These are phyloP conservation scores for Dentipellis fragilis DNA, from an alignment of 768 basidiomycete species.

Conservation along the genomic window DNA sequence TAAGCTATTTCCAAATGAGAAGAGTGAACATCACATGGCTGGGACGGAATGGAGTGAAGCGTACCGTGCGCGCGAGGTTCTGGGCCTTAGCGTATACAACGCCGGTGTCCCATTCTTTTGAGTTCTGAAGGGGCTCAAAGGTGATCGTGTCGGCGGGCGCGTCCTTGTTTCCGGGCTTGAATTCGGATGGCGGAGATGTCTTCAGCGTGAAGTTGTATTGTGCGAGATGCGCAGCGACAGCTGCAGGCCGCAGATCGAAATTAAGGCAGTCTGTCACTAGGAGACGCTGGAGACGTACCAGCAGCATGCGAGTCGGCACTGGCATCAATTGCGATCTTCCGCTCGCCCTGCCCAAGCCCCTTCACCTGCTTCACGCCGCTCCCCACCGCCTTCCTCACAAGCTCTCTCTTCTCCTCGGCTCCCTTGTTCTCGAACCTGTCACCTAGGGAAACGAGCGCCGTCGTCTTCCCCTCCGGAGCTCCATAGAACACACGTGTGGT, in stretches of 20 bases:
- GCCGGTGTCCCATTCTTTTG: slow-evolving; percentile 65
- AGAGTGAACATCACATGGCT: background rate
- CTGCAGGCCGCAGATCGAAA: slow-evolving; percentile 24
- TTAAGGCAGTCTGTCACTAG: background rate
- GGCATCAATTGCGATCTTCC: slow-evolving; percentile 51
- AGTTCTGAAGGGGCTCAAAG: slow-evolving; percentile 35
- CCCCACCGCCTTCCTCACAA: slow-evolving; percentile 62
- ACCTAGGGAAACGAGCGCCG: slow-evolving; percentile 50
- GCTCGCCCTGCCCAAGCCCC: slow-evolving; percentile 47
- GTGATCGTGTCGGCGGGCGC: slow-evolving; percentile 39
- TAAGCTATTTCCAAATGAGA: slow-evolving; percentile 37
- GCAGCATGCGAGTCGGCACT: slow-evolving; percentile 67
- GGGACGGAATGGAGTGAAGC: slow-evolving; percentile 5
- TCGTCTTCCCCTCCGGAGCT: slow-evolving; percentile 32
- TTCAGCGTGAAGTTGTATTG: slow-evolving; percentile 71
- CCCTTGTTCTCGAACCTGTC: slow-evolving; percentile 39
- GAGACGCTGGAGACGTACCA: slow-evolving; percentile 31
- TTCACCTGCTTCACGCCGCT: slow-evolving; percentile 63
- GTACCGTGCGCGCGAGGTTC: slow-evolving; percentile 70
- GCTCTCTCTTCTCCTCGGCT: slow-evolving; percentile 42
- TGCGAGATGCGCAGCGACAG: slow-evolving; percentile 71
- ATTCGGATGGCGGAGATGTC: slow-evolving; percentile 55
- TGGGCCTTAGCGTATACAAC: slow-evolving; percentile 66
- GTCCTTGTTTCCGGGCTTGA: slow-evolving; percentile 50
- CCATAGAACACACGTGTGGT: slow-evolving; percentile 59